Conservation (phyloP, 306 rosid genomes). For the Corylus avellana region DNA sequence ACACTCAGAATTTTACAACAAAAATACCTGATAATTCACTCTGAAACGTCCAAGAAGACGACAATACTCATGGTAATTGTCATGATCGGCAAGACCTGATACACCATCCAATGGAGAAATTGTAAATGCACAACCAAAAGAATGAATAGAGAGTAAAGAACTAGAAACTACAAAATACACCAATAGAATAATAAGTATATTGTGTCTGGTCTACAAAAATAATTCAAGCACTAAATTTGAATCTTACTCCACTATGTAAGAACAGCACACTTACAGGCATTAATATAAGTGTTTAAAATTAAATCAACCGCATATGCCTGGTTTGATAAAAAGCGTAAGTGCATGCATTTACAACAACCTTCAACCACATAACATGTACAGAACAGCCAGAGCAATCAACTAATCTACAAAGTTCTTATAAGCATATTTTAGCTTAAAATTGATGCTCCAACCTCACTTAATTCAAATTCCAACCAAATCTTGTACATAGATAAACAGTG, state of each 20-base stretch:
- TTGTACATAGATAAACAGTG: background rate
- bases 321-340: background rate
- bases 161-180: slow-evolving; percentile 6
- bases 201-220: background rate
- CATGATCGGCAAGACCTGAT: slow-evolving; percentile 97
- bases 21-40: slow-evolving; percentile 89
- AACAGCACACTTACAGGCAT: background rate
- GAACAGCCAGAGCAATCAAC: background rate
- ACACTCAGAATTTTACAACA: slow-evolving; percentile 12
- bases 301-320: background rate
- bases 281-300: background rate
- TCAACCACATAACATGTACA: background rate
- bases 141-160: background rate
- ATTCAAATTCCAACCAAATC: background rate
- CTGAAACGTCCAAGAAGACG: slow-evolving; percentile 98
- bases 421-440: background rate
- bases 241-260: background rate
- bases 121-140: slow-evolving; percentile 29
- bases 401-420: background rate
- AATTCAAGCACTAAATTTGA: background rate
- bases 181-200: slow-evolving; percentile 13
- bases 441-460: background rate
- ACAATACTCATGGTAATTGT: slow-evolving; percentile 97
- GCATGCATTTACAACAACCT: background rate
- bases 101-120: slow-evolving; percentile 24